phyloP scores from a whole-genome alignment of 2,329 filamentous ascomycete genomes.

The Ciborinia camelliae region DNA sequence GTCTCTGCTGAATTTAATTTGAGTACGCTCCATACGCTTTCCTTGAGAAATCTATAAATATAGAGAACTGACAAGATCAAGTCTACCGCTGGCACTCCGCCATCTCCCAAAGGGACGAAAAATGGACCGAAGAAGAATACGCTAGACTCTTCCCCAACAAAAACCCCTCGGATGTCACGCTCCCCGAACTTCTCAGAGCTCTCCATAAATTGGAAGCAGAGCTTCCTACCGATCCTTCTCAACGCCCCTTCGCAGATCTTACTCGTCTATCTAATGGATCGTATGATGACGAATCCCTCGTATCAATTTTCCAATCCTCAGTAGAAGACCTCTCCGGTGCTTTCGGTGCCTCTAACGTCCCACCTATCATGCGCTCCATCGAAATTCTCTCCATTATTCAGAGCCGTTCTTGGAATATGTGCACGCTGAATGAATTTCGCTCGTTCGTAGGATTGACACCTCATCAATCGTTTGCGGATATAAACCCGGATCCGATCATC shows the following conservation, averaged over 20 bases:
- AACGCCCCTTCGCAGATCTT: slow-evolving; percentile 66
- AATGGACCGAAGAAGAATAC: slow-evolving; percentile 56
- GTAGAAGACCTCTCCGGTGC: slow-evolving; percentile 49
- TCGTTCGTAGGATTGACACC: slow-evolving; percentile 50
- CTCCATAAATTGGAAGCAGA: slow-evolving; percentile 60
- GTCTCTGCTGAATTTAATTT: slow-evolving; percentile 86
- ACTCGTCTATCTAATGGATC: slow-evolving; percentile 62
- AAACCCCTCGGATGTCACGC: slow-evolving; percentile 46
- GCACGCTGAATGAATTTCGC: slow-evolving; percentile 42
- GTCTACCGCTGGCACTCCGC: slow-evolving; percentile 78
- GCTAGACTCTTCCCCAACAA: slow-evolving; percentile 57
- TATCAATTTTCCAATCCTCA: slow-evolving; percentile 59
- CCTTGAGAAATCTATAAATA: background rate
- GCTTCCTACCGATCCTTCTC: slow-evolving; percentile 62
- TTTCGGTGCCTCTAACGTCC: slow-evolving; percentile 50
- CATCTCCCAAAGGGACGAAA: slow-evolving; percentile 69
- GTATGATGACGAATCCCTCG: slow-evolving; percentile 74
- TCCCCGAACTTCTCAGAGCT: slow-evolving; percentile 59
- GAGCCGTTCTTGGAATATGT: slow-evolving; percentile 45
- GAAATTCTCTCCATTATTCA: slow-evolving; percentile 49
- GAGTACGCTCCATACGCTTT: slow-evolving; percentile 33
- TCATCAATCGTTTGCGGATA: slow-evolving; percentile 49
- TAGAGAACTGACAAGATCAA: background rate
- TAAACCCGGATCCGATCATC: slow-evolving; percentile 39
- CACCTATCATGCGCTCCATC: slow-evolving; percentile 45